These are phyloP conservation scores for Pelomyxa schiedti DNA, from an alignment of 78 protist species.

Conservation along the genomic window DNA sequence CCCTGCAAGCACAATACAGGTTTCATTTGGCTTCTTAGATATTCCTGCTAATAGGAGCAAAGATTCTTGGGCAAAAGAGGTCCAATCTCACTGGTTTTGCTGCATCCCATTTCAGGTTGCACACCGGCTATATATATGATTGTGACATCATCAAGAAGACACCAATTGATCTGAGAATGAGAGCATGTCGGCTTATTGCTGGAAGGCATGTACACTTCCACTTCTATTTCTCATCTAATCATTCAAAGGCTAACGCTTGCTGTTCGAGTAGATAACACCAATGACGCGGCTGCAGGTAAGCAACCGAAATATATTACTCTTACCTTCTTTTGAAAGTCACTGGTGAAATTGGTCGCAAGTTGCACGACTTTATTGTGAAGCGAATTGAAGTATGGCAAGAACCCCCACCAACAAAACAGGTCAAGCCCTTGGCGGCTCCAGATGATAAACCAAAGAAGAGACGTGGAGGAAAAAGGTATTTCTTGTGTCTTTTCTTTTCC, in stretches of 20 bases:
- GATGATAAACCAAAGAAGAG: slow-evolving; percentile 19
- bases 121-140: slow-evolving; percentile 47
- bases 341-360: slow-evolving; percentile 38
- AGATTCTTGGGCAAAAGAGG: slow-evolving; percentile 44
- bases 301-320: not conserved
- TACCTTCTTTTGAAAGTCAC: not conserved
- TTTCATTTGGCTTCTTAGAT: slow-evolving; percentile 5
- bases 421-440: slow-evolving; percentile 58
- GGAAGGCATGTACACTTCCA: slow-evolving; percentile 12
- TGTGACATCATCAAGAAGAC: slow-evolving; percentile 33
- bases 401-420: slow-evolving; percentile 51
- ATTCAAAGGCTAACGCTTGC: slow-evolving; percentile 21
- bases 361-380: slow-evolving; percentile 17
- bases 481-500: not conserved
- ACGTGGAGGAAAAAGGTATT: slow-evolving; percentile 43
- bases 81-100: slow-evolving; percentile 43
- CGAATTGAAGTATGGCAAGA: slow-evolving; percentile 62
- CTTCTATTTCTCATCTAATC: too few relatives aligned
- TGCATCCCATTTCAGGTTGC: slow-evolving; percentile 20
- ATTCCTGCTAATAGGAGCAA: not conserved
- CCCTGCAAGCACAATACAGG: slow-evolving; percentile 63
- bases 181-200: slow-evolving; percentile 29
- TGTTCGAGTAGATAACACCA: slow-evolving; percentile 29
- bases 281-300: slow-evolving; percentile 17
- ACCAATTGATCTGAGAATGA: slow-evolving; percentile 15